A percentile compares a stretch with the other conserved stretches of the same genome.
Evolutionary conservation across 768 basidiomycete species (phyloP).

Genomic region (Botryobasidium botryosum): DNA sequence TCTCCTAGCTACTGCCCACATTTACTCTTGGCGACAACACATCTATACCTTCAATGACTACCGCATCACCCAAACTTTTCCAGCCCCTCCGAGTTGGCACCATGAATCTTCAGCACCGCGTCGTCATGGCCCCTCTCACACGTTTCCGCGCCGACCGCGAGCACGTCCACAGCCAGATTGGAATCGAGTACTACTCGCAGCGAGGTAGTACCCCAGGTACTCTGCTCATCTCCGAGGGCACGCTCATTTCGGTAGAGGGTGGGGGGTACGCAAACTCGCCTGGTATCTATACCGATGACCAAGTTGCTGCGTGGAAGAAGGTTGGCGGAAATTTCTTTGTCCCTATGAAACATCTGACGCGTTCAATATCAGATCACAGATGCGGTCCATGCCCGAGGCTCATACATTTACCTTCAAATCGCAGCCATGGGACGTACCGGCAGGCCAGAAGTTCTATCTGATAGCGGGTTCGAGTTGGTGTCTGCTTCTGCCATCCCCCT

Average conservation of each 20-base stretch:
- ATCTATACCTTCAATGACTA: too few relatives aligned
- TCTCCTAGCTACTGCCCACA: too few relatives aligned
- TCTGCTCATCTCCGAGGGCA: constrained; percentile 20
- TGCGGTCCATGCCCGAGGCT: constrained; percentile 18
- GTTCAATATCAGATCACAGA: constrained; percentile 16
- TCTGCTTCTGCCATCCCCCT: background rate
- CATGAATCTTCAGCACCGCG: constrained; percentile 26
- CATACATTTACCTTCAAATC: constrained; percentile 18
- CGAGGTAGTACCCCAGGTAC: constrained; percentile 12
- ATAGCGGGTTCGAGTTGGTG: constrained; percentile 5
- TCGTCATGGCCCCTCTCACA: constrained; percentile 39
- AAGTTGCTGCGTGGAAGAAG: constrained; percentile 21
- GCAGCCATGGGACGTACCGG: constrained; percentile 20
- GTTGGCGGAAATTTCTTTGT: too few relatives aligned
- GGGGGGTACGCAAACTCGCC: constrained; percentile 14
- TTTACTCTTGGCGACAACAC: too few relatives aligned
- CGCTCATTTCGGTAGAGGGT: constrained; percentile 15
- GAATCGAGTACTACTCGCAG: constrained; percentile 7
- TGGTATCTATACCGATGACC: constrained; percentile 20
- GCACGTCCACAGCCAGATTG: constrained; percentile 11
- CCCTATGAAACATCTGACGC: too few relatives aligned
- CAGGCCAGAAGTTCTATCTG: background rate
- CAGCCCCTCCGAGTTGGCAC: constrained; percentile 20
- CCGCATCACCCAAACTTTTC: constrained; percentile 15
- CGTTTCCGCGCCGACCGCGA: constrained; percentile 24